Percentiles rank a stretch among this genome's conserved stretches.
Evolutionary conservation across 1,284 basidiomycete genomes (phyloP).

Genomic region (Naganishia liquefaciens): DNA sequence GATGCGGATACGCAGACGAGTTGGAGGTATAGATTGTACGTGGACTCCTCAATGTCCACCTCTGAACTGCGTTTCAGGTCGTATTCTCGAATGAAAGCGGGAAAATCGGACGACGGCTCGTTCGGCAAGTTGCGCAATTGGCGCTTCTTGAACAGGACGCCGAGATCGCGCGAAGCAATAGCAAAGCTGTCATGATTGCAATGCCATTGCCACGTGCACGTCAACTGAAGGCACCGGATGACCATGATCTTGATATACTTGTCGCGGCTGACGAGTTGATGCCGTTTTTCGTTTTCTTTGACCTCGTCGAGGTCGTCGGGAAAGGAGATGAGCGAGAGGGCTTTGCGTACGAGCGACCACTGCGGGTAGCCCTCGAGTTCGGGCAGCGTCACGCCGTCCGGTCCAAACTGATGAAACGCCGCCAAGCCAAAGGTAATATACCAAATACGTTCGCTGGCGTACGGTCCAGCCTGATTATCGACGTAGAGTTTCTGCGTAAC

Average conservation of each 20-base stretch:
- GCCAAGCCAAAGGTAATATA: conserved; percentile 68
- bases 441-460: conserved; percentile 73
- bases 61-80: conserved; percentile 62
- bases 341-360: conserved; percentile 67
- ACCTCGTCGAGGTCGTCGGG: conserved; percentile 58
- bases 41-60: conserved; percentile 62
- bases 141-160: conserved; percentile 75
- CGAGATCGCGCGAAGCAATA: conserved; percentile 65
- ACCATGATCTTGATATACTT: conserved; percentile 73
- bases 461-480: conserved; percentile 53
- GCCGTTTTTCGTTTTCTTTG: conserved; percentile 56
- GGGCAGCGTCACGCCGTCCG: conserved; percentile 58
- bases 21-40: conserved; percentile 74
- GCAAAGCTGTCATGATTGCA: conserved; percentile 65
- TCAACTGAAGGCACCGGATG: conserved; percentile 71
- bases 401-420: conserved; percentile 75
- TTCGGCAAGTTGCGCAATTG: conserved; percentile 74
- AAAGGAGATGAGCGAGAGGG: conserved; percentile 65
- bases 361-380: conserved; percentile 59
- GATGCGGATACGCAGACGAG: conserved; percentile 53
- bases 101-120: conserved; percentile 70
- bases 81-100: conserved; percentile 69
- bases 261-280: conserved; percentile 66
- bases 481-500: conserved; percentile 40
- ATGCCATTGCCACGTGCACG: conserved; percentile 72